Conservation (phyloP, 2,329 filamentous ascomycete species). For the Beauveria caledonica region DNA sequence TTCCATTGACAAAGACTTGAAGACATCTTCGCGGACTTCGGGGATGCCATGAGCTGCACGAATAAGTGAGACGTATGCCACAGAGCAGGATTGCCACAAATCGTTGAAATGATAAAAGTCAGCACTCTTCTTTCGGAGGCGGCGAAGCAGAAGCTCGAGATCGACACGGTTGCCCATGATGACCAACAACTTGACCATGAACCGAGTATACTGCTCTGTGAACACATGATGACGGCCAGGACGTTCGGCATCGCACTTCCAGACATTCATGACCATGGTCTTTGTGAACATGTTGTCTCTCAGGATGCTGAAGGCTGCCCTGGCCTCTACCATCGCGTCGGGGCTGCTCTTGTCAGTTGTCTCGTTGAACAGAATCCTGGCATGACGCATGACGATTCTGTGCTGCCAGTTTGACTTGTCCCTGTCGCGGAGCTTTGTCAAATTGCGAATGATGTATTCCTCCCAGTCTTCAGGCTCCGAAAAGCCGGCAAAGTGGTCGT, state of each 20-base stretch:
- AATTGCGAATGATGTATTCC: conserved; percentile 42
- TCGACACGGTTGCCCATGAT: conserved; percentile 67
- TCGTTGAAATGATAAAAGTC: conserved; percentile 61
- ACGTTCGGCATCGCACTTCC: conserved; percentile 82
- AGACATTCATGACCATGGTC: conserved; percentile 89
- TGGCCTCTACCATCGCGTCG: conserved; percentile 54
- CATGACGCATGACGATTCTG: conserved; percentile 72
- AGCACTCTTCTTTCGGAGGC: conserved; percentile 71
- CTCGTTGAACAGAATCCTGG: conserved; percentile 45
- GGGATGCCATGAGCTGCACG: conserved; percentile 40
- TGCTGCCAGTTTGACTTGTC: conserved; percentile 97
- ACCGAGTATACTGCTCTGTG: conserved; percentile 76
- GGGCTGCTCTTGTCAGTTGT: conserved; percentile 25
- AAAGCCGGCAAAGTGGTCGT: conserved; percentile 28
- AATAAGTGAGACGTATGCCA: conserved; percentile 45
- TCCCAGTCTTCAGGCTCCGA: conserved; percentile 50
- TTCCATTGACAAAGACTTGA: conserved; percentile 44
- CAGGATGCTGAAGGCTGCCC: conserved; percentile 73
- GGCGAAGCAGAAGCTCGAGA: conserved; percentile 69
- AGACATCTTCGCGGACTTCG: conserved; percentile 42
- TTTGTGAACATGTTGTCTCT: conserved; percentile 73
- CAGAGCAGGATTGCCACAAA: conserved; percentile 49
- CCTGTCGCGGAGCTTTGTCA: conserved; percentile 51
- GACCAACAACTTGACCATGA: conserved; percentile 68
- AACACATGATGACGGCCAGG: conserved; percentile 87